phyloP scores from a whole-genome alignment of 495 filamentous ascomycete genomes.

The Tuber aestivum region DNA sequence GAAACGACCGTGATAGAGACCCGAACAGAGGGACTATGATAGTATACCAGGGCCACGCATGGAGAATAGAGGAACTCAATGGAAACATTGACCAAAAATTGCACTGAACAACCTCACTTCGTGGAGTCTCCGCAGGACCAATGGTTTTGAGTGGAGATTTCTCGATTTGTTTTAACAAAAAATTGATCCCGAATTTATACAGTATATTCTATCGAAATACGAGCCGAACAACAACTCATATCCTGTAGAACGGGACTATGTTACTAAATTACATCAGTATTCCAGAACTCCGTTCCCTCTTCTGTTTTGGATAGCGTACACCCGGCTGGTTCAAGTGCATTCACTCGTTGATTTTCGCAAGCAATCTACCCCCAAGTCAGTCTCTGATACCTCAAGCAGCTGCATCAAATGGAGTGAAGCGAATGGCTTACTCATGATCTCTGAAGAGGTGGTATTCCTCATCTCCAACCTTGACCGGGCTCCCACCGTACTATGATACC shows the following conservation, averaged over 20 bases:
- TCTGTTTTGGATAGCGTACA: background rate
- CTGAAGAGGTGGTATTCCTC: conserved; percentile 94
- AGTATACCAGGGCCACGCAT: background rate
- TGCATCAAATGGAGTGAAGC: background rate
- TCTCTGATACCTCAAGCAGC: conserved; percentile 7
- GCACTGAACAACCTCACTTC: background rate
- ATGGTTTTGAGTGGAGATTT: background rate
- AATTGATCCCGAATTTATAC: background rate
- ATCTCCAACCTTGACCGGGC: conserved; percentile 92
- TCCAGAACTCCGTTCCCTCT: background rate
- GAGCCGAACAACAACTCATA: background rate
- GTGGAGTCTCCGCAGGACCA: background rate
- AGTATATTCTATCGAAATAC: background rate
- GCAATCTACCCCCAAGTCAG: conserved; percentile 51
- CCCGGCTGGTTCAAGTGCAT: background rate
- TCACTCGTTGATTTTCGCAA: conserved; percentile 85
- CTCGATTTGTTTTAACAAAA: background rate
- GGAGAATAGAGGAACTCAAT: background rate
- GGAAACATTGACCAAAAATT: background rate
- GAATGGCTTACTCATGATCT: conserved; percentile 78
- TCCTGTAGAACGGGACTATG: background rate
- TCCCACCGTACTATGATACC: conserved; percentile 73
- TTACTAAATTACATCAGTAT: background rate
- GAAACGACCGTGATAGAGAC: background rate
- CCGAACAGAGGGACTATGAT: background rate